Percentiles rank a stretch among this genome's conserved stretches.
phyloP scores from a whole-genome alignment of 1,139 yeast genomes.

The Protomyces pachydermus region DNA sequence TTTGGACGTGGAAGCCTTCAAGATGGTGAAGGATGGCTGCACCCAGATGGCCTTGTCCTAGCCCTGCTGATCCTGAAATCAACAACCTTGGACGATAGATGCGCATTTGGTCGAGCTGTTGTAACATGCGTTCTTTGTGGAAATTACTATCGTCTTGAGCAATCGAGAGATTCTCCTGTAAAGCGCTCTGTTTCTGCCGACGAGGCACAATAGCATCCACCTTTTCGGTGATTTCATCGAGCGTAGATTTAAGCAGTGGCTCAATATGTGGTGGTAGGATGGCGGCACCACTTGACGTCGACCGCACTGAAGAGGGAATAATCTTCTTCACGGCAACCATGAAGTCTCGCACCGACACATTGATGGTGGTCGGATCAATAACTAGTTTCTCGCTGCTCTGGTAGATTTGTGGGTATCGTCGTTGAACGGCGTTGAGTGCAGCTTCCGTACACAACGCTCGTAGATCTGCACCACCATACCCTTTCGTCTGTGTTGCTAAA shows the following conservation, averaged over 20 bases:
- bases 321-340: slow-evolving; percentile 76
- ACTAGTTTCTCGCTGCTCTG: slow-evolving; percentile 64
- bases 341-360: slow-evolving; percentile 80
- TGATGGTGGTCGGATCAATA: slow-evolving; percentile 66
- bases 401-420: slow-evolving; percentile 91
- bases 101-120: slow-evolving; percentile 54
- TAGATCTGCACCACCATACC: slow-evolving; percentile 97
- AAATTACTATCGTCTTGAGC: slow-evolving; percentile 67
- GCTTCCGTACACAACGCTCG: slow-evolving; percentile 94
- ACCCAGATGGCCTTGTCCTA: slow-evolving; percentile 83
- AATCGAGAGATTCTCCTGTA: slow-evolving; percentile 67
- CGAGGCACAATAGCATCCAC: slow-evolving; percentile 62
- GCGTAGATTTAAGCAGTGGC: slow-evolving; percentile 55
- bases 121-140: slow-evolving; percentile 56
- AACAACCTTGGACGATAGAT: slow-evolving; percentile 77
- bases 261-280: slow-evolving; percentile 72
- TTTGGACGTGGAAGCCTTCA: slow-evolving; percentile 88
- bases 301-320: slow-evolving; percentile 86
- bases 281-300: slow-evolving; percentile 66
- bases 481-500: slow-evolving; percentile 79
- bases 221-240: slow-evolving; percentile 47
- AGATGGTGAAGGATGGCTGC: slow-evolving; percentile 74
- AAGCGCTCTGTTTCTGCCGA: slow-evolving; percentile 52
- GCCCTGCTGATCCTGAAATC: slow-evolving; percentile 69
- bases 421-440: slow-evolving; percentile 83